These are phyloP conservation scores for Cardamine occulta DNA, from an alignment of 345 rosid genomes.

Conservation along the genomic window DNA sequence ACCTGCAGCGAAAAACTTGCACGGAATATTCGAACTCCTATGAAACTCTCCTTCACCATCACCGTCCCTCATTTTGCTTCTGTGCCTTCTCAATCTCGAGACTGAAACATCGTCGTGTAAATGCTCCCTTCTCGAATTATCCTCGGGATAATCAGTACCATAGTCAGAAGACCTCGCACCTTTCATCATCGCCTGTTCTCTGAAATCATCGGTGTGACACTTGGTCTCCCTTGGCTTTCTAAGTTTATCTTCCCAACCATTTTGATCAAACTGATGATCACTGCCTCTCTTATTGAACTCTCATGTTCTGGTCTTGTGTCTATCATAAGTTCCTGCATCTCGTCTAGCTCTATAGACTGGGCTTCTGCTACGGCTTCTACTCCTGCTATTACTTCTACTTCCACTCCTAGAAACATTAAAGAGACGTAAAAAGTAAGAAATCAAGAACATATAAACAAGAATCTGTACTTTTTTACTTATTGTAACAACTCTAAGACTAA, in stretches of 20 bases:
- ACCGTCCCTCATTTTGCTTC: constrained; percentile 50
- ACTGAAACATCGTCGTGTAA: constrained; percentile 40
- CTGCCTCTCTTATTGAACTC: constrained; percentile 67
- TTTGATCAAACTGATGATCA: constrained; percentile 57
- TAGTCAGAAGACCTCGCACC: constrained; percentile 46
- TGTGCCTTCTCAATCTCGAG: constrained; percentile 41
- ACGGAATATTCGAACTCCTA: constrained; percentile 58
- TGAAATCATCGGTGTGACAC: constrained; percentile 51
- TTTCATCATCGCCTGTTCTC: constrained; percentile 47
- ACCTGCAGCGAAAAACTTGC: constrained; percentile 85
- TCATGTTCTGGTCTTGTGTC: constrained; percentile 60
- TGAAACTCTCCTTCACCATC: constrained; percentile 52
- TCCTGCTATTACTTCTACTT: constrained; percentile 57
- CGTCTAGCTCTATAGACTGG: constrained; percentile 62
- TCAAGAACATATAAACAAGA: background rate
- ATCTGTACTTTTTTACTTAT: background rate
- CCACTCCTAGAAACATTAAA: constrained; percentile 22
- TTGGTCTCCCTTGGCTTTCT: constrained; percentile 55
- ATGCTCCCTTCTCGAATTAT: constrained; percentile 45
- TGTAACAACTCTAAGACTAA: constrained; percentile 22
- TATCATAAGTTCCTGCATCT: constrained; percentile 65
- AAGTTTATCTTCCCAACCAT: constrained; percentile 57
- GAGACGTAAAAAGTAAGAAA: constrained; percentile 15
- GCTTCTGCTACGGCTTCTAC: constrained; percentile 74
- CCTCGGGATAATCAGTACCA: constrained; percentile 50